Evolutionary conservation across 768 basidiomycete genomes (phyloP), one percentile per base, ranked within the genome.

Genomic region (Lepiota venenata): DNA sequence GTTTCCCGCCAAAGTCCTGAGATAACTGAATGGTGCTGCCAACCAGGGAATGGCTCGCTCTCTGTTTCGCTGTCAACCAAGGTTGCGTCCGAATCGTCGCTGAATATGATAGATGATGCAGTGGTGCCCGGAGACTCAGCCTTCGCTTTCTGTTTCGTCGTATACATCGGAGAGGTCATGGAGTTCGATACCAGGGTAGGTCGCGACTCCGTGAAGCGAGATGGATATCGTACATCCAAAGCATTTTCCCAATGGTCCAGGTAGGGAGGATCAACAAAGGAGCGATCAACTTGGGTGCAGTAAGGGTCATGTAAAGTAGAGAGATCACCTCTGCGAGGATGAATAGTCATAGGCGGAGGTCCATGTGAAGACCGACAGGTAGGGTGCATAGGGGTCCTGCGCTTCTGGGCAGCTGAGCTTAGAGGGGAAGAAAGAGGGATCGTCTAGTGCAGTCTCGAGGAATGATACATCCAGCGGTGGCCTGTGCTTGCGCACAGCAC

Each of bases 251-350:
- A 62, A 88, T 81, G 16, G 86, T 87, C 81, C 85, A 87, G 44
- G 82, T 63, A 5, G 3, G 82, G 79, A 60, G 83, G 71, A 32
- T 66, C 70, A 55, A 75, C 75, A 60, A 87, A 85, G 58, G 71
- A 80, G 10, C 79, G 79, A 64, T 88, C 87, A 47, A 84, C 72
- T 47, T 80, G 71, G 56, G 70, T 74, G 46, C 75, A 75, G 61
- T 79, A 81, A 2, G 81, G 78, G 60, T 88, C 84, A 22, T 79
- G 77, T 37, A 87, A 66, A 2, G 82, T 74, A 0, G 72, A 64
- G 21, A 88, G 66, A 58, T 88, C 86, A 4, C 87, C 87, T 10
- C 78, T 74, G 2, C 87, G 77, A n/a, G 87, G 87, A 61, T 81
- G 74, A 29, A 78, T 68, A 7, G 73, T 72, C 52, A 77, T 57